Evolutionary conservation across 2,329 filamentous ascomycete species (phyloP).

Genomic region (Chaetomium strumarium): DNA sequence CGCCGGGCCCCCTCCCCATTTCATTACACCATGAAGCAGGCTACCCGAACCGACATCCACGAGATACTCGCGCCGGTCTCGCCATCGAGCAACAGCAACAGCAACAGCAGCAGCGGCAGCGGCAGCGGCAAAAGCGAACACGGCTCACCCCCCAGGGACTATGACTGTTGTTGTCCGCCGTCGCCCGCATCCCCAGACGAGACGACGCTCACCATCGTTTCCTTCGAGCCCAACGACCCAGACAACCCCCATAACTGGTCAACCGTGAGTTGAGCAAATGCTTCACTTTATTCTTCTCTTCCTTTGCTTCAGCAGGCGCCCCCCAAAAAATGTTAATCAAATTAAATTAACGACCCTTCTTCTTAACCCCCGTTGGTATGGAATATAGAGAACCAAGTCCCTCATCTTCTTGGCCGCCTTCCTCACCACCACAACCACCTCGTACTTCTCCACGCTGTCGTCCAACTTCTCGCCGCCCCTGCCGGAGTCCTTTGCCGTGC

Average conservation of each 20-base stretch:
- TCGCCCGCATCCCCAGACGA: neutral
- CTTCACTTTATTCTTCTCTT: neutral
- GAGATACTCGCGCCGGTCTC: neutral
- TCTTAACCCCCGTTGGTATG: too few species aligned
- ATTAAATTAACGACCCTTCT: too few species aligned
- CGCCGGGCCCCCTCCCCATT: neutral
- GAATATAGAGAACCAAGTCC: constrained; percentile 20
- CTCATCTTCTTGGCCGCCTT: constrained; percentile 22
- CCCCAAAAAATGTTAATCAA: too few species aligned
- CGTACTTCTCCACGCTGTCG: constrained; percentile 24
- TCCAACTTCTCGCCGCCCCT: constrained; percentile 24
- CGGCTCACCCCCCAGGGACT: neutral
- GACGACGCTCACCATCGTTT: constrained; percentile 10
- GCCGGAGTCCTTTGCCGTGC: constrained; percentile 17
- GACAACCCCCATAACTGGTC: constrained; percentile 23
- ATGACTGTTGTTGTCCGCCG: neutral
- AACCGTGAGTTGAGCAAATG: constrained; percentile 9
- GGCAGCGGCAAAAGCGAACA: neutral
- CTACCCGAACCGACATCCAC: neutral
- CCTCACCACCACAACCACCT: constrained; percentile 23
- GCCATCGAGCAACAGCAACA: neutral
- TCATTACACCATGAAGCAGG: neutral
- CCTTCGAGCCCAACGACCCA: constrained; percentile 19
- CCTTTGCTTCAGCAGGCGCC: too few species aligned
- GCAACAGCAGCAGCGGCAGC: neutral